Conservation (phyloP, 2,329 filamentous ascomycete genomes). For the Byssochlamys sp. region DNA sequence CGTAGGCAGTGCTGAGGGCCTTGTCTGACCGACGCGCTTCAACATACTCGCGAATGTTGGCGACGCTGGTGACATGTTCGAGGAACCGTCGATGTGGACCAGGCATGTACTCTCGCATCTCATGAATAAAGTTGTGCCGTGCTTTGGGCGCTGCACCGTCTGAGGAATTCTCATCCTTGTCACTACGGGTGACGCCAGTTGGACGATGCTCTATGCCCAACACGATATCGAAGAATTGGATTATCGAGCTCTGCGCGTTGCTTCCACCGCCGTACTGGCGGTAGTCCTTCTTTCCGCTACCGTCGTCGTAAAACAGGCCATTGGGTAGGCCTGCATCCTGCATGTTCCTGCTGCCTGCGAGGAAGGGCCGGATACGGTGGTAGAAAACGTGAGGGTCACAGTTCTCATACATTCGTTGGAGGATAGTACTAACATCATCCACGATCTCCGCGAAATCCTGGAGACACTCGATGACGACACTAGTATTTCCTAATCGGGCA, state of each 20-base stretch:
- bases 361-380: slow-evolving; percentile 85
- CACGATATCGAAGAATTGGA: slow-evolving; percentile 93
- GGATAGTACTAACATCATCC: slow-evolving; percentile 68
- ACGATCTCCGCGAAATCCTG: slow-evolving; percentile 74
- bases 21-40: slow-evolving; percentile 51
- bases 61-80: slow-evolving; percentile 63
- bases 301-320: slow-evolving; percentile 80
- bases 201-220: slow-evolving; percentile 83
- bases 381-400: slow-evolving; percentile 95
- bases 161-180: slow-evolving; percentile 39
- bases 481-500: slow-evolving; percentile 58
- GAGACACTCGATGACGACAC: slow-evolving; percentile 67
- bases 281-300: slow-evolving; percentile 57
- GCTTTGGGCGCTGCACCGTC: slow-evolving; percentile 42
- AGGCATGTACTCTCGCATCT: slow-evolving; percentile 97
- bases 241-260: slow-evolving; percentile 91
- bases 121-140: slow-evolving; percentile 81
- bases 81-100: slow-evolving; percentile 84
- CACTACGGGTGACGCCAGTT: slow-evolving; percentile 56
- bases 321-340: slow-evolving; percentile 78
- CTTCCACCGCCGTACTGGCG: slow-evolving; percentile 86
- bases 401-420: slow-evolving; percentile 86
- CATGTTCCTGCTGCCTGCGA: slow-evolving; percentile 97
- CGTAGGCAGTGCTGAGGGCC: slow-evolving; percentile 69
- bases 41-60: slow-evolving; percentile 82